Base-by-base conservation (phyloP, 768 basidiomycete species). In the Mycena filopes region DNA sequence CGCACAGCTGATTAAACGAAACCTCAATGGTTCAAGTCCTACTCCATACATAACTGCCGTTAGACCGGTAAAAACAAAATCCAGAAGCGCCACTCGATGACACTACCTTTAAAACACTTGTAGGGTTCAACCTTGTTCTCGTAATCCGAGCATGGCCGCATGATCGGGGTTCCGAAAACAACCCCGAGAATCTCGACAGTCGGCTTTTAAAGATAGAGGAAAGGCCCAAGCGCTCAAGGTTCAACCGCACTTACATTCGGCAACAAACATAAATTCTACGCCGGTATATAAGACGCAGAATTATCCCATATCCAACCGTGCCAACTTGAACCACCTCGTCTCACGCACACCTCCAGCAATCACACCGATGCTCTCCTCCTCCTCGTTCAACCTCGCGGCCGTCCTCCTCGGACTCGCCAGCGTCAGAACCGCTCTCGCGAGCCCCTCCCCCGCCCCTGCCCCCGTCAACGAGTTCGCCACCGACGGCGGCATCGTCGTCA, bases 371-470 rank as follows among this genome's bases (percentile, higher is more conserved):
- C 40, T 54, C 53, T 54, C 53, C 53, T 54, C 53, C 53, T 38
- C 53, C 21, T 54, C 53, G 53, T 54, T 54, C 53, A 54, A 54
- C 53, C 25, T 54, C 53, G 53, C 53, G 38, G 53, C 33, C 25
- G 38, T 54, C 53, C 25, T 40, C 4, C 33, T 54, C 16, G 53
- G 53, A 54, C 53, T 54, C 13, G 53, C 53, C 53, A 54, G 53
- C 53, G 53, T 54, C 53, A 54, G 53, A 38, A 41, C 40, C 53
- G 53, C 53, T 54, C 18, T 54, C 53, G 53, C 53, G 13, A 54
- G n/a, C n/a, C n/a, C n/a, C n/a, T n/a, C 20, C 40, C 53, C 53
- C 40, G 53, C 53, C 33, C 36, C 53, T 20, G 53, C 53, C 36
- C 53, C 53, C 36, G 53, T 54, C 53, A 54, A 54, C 33, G 36